Base-by-base conservation (phyloP, 352 stramenopile species). In the Salisapilia sapeloensis region DNA sequence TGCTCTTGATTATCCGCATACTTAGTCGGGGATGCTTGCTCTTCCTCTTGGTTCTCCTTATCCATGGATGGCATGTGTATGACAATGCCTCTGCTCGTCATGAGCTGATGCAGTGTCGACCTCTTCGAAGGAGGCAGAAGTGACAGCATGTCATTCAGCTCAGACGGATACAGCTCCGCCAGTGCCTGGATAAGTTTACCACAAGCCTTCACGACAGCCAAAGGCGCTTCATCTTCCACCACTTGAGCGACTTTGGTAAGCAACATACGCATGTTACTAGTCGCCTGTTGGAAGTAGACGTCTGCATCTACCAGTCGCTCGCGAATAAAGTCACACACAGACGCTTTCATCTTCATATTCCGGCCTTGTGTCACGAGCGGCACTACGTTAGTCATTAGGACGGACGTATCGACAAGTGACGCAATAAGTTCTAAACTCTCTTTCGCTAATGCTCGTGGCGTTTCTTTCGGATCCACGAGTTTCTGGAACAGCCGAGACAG, bases 321-420 rank as follows among this genome's bases (percentile, higher is more conserved):
- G 13, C 60, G 53, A 11, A 90, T 30, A 24, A 76, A 90, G 20
- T 72, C 43, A 40, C 66, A 83, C 29, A 85, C 61, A 0, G 61
- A 54, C 4, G 46, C 47, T 29, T 79, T 83, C 27, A 83, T 57
- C 35, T 85, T 86, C 57, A 85, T 70, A 40, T 85, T 85, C 28
- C 48, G 71, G 8, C 74, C 70, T 29, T 90, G 67, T 8, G 56
- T 60, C 8, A 90, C 39, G 31, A 78, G 53, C 19, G 69, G 54
- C 19, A 83, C 56, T 13, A 78, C 42, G 19, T 64, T 47, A 4
- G 40, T 46, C 19, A 67, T 44, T 22, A 87, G 33, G 4, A 50
- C 49, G 1, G 58, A 43, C 7, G 53, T 46, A 23, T 85, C 74
- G 24, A 79, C 47, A n/a, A 40, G 51, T 9, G 44, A 40, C 2